Percentiles rank a stretch among this genome's conserved stretches.
phyloP scores from a whole-genome alignment of 305 asterid genomes.

The Plantago coronopus region DNA sequence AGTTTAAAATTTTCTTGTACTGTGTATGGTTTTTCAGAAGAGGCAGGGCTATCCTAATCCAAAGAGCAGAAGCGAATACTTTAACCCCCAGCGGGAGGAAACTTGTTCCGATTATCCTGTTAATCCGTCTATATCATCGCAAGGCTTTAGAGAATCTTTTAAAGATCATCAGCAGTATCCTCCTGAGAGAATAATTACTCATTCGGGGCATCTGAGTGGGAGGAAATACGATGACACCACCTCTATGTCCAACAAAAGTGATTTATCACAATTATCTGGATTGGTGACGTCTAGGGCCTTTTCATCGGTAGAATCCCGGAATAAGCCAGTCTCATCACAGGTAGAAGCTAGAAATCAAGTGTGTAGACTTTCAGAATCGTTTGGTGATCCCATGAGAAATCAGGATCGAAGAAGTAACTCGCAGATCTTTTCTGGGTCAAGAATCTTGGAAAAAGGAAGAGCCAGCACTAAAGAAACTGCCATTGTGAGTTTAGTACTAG shows the following conservation, averaged over 20 bases:
- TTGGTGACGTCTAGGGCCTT: slow-evolving; percentile 46
- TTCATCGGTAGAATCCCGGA: slow-evolving; percentile 40
- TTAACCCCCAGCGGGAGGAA: slow-evolving; percentile 38
- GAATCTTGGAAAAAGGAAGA: slow-evolving; percentile 38
- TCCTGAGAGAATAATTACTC: slow-evolving; percentile 32
- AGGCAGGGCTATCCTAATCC: slow-evolving; percentile 41
- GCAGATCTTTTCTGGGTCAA: slow-evolving; percentile 38
- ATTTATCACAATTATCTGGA: slow-evolving; percentile 40
- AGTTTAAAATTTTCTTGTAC: neutral
- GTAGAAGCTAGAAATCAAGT: slow-evolving; percentile 32
- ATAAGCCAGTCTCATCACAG: slow-evolving; percentile 29
- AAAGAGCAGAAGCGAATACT: slow-evolving; percentile 45
- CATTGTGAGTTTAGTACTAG: slow-evolving; percentile 34
- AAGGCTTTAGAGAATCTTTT: slow-evolving; percentile 27
- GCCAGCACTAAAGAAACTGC: slow-evolving; percentile 33
- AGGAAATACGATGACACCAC: slow-evolving; percentile 39
- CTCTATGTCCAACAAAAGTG: slow-evolving; percentile 27
- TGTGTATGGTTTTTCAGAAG: slow-evolving; percentile 40
- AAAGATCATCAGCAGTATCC: slow-evolving; percentile 34
- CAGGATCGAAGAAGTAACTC: slow-evolving; percentile 36
- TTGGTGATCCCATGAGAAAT: slow-evolving; percentile 39
- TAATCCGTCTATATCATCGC: slow-evolving; percentile 34
- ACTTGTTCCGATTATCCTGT: slow-evolving; percentile 32
- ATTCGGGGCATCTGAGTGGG: slow-evolving; percentile 69
- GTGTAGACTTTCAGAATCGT: slow-evolving; percentile 40